A percentile compares a stretch with the other conserved stretches of the same genome.
phyloP scores from a whole-genome alignment of 768 basidiomycete genomes.

The Galerina sulciceps region DNA sequence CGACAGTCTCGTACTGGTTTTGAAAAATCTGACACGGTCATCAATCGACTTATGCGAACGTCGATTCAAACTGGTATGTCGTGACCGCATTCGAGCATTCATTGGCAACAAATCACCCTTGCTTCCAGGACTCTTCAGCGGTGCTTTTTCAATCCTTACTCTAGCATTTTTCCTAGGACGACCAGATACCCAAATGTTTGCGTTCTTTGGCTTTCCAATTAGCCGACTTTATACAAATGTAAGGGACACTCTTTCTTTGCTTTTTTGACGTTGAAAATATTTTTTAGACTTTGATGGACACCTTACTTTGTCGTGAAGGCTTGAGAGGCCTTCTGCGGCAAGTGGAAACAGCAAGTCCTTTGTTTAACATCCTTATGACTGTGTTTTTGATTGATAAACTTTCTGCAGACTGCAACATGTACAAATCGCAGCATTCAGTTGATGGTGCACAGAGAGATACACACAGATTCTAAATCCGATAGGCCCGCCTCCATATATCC shows the following conservation, averaged over 20 bases:
- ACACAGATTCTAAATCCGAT: neutral
- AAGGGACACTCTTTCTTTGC: slow-evolving; percentile 17
- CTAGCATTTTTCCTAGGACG: slow-evolving; percentile 40
- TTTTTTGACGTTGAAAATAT: neutral
- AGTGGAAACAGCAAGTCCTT: neutral
- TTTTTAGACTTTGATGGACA: slow-evolving; percentile 45
- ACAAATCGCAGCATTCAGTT: neutral
- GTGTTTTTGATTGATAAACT: too few relatives aligned
- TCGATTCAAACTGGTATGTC: slow-evolving; percentile 48
- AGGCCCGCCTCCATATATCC: too few relatives aligned
- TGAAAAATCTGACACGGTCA: slow-evolving; percentile 46
- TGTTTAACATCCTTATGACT: too few relatives aligned
- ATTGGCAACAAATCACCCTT: slow-evolving; percentile 3
- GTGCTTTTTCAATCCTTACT: slow-evolving; percentile 47
- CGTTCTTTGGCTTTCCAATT: slow-evolving; percentile 29
- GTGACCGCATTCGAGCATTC: slow-evolving; percentile 17
- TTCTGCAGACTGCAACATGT: too few relatives aligned
- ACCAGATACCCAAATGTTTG: slow-evolving; percentile 28
- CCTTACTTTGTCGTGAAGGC: slow-evolving; percentile 25
- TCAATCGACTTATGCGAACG: slow-evolving; percentile 50
- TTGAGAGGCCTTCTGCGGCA: slow-evolving; percentile 8
- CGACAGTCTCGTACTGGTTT: slow-evolving; percentile 49
- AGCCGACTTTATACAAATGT: slow-evolving; percentile 47
- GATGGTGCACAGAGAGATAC: neutral
- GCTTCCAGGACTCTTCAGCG: slow-evolving; percentile 34